phyloP scores from a whole-genome alignment of 768 basidiomycete genomes.

The Gymnopilus junonius region DNA sequence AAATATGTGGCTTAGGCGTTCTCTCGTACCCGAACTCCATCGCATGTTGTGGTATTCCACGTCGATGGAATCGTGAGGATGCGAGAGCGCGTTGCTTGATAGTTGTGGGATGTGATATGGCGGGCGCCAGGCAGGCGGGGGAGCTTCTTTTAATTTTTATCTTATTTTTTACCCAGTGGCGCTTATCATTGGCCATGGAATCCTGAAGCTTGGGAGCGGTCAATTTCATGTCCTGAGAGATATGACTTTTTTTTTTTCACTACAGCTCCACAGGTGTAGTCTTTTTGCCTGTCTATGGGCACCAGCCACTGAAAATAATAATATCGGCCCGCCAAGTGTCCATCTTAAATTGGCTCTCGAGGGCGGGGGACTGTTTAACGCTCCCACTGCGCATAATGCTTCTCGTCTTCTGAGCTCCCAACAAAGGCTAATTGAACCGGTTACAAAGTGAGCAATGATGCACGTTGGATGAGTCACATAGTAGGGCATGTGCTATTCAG shows the following conservation, averaged over 20 bases:
- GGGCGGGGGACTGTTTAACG: background rate
- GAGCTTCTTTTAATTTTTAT: background rate
- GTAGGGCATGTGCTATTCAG: background rate
- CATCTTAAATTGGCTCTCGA: background rate
- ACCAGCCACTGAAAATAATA: background rate
- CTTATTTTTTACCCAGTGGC: background rate
- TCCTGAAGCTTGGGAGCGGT: background rate
- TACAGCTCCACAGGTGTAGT: background rate
- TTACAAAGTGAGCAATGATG: no score
- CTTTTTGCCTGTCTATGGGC: background rate
- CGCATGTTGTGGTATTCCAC: background rate
- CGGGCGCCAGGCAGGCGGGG: background rate
- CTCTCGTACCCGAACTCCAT: background rate
- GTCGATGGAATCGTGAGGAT: background rate
- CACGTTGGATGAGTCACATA: background rate
- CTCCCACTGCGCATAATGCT: background rate
- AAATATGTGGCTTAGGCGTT: background rate
- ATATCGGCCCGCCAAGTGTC: background rate
- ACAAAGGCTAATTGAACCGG: background rate
- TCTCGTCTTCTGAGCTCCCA: background rate
- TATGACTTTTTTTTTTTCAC: no score
- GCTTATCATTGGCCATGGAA: background rate
- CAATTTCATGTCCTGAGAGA: no score
- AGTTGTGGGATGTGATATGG: background rate
- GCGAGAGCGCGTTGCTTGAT: background rate